Conservation (phyloP, 148 eudicot genomes). For the Silene uniflora region DNA sequence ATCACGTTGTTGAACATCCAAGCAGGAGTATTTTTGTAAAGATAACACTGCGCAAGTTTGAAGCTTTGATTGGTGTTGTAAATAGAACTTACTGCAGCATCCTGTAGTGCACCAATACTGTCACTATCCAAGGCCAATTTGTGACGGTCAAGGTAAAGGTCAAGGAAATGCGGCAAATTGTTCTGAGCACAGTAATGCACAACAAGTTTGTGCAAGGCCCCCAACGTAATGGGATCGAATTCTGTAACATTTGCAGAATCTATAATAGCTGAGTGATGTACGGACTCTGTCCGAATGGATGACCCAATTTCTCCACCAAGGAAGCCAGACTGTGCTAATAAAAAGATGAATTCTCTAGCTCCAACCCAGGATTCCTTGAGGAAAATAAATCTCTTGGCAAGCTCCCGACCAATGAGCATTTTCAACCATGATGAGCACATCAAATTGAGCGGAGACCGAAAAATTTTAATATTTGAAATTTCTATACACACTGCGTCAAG, state of each 20-base stretch:
- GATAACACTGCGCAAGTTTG: background rate
- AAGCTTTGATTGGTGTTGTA: background rate
- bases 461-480: constrained; percentile 56
- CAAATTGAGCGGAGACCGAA: constrained; percentile 44
- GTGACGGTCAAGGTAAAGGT: constrained; percentile 88
- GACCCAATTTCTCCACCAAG: constrained; percentile 30
- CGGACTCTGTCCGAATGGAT: constrained; percentile 30
- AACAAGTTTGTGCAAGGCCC: constrained; percentile 67
- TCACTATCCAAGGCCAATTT: constrained; percentile 61
- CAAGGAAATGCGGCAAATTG: constrained; percentile 81
- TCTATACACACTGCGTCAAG: constrained; percentile 67
- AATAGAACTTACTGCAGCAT: constrained; percentile 64
- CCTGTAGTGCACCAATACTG: constrained; percentile 47
- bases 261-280: constrained; percentile 37
- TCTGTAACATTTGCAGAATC: constrained; percentile 29
- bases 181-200: constrained; percentile 55
- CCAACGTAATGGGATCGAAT: constrained; percentile 41
- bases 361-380: constrained; percentile 77
- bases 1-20: background rate
- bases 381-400: constrained; percentile 68
- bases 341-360: constrained; percentile 55
- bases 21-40: background rate
- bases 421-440: constrained; percentile 77
- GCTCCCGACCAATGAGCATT: constrained; percentile 66
- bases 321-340: constrained; percentile 80